phyloP scores from a whole-genome alignment of 1,284 basidiomycete genomes.

The Trichosporon faecale region DNA sequence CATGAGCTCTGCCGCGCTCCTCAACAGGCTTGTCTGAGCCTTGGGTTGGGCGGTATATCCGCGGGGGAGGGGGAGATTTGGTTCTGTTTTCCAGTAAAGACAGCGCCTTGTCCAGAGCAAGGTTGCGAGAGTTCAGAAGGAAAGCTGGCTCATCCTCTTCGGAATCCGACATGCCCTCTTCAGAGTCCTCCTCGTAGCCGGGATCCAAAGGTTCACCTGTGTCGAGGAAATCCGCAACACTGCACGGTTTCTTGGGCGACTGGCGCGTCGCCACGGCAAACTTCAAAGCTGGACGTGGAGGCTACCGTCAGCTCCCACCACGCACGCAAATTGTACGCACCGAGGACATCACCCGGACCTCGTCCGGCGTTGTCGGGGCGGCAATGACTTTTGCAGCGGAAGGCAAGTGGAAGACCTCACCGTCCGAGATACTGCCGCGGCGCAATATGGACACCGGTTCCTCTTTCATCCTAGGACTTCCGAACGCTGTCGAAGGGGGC shows the following conservation, averaged over 20 bases:
- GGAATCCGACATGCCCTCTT: constrained; percentile 39
- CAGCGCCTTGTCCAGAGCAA: constrained; percentile 29
- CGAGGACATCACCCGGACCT: neutral
- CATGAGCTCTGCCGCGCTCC: constrained; percentile 29
- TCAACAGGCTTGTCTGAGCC: neutral
- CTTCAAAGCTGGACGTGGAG: constrained; percentile 25
- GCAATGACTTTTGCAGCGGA: neutral
- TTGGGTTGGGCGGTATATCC: neutral
- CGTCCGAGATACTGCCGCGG: constrained; percentile 32
- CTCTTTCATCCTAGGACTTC: constrained; percentile 27
- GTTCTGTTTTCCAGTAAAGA: neutral
- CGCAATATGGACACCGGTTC: constrained; percentile 35
- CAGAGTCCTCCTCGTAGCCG: constrained; percentile 42
- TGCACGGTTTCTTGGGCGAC: neutral
- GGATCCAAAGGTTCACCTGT: constrained; percentile 18
- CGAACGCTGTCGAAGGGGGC: constrained; percentile 35
- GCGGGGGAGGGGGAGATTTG: neutral
- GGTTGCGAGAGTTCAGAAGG: constrained; percentile 18
- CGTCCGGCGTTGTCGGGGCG: neutral
- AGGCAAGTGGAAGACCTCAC: constrained; percentile 24
- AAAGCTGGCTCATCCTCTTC: constrained; percentile 23
- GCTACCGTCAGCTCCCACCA: neutral
- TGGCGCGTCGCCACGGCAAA: constrained; percentile 32
- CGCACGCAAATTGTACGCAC: neutral
- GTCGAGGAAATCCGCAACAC: neutral